These are phyloP conservation scores for Flaveria robusta DNA, from an alignment of 129 eudicot genomes.

Conservation along the genomic window DNA sequence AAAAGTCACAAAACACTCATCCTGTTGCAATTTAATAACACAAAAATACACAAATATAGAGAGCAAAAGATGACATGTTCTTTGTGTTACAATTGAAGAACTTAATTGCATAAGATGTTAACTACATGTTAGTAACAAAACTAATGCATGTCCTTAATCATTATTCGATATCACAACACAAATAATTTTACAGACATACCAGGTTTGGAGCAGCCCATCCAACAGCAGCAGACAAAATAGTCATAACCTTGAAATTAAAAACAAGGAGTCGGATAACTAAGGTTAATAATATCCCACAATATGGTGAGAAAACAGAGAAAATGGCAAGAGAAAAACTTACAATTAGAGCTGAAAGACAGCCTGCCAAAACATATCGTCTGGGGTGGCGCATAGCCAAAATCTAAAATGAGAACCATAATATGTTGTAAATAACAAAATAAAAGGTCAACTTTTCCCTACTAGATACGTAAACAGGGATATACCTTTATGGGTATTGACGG, in stretches of 20 bases:
- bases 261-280: not conserved
- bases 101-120: not conserved
- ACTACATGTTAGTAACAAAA: conserved; percentile 1
- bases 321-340: conserved; percentile 46
- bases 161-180: conserved; percentile 8
- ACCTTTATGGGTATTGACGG: not conserved
- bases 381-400: conserved; percentile 99
- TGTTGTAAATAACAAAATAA: not conserved
- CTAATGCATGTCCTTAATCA: not conserved
- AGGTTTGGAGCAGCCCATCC: conserved; percentile 99
- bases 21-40: not conserved
- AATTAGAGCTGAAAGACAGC: conserved; percentile 79
- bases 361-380: conserved; percentile 84
- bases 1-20: not conserved
- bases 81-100: not conserved
- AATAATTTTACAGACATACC: conserved; percentile 47
- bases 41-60: not conserved
- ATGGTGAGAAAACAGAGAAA: not conserved
- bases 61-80: conserved; percentile 25
- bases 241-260: conserved; percentile 75
- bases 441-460: not conserved
- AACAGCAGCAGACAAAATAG: conserved; percentile 80
- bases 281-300: not conserved
- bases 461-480: not conserved
- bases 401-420: conserved; percentile 42